Evolutionary conservation across 345 rosid species (phyloP).

Genomic region (sweet orange (Citrus sinensis)): DNA sequence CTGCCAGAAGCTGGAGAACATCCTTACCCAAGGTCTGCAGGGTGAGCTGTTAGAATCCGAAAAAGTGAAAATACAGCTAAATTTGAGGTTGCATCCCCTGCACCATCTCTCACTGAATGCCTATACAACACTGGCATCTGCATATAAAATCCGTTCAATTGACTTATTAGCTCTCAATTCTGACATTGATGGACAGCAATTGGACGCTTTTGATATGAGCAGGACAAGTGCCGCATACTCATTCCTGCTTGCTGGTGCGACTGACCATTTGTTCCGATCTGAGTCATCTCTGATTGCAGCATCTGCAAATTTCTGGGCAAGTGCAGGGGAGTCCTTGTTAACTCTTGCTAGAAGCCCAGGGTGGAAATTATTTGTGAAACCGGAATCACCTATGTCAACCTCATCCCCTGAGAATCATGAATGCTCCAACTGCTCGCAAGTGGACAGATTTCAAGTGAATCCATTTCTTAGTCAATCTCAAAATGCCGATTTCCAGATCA

Average conservation of each 20-base stretch:
- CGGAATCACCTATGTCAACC: slow-evolving; percentile 8
- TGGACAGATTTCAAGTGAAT: slow-evolving; percentile 18
- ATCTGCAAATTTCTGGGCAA: slow-evolving; percentile 59
- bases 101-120: slow-evolving; percentile 59
- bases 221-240: slow-evolving; percentile 69
- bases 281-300: slow-evolving; percentile 59
- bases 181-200: slow-evolving; percentile 17
- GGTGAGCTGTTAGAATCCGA: slow-evolving; percentile 19
- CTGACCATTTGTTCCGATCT: slow-evolving; percentile 40
- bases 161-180: slow-evolving; percentile 21
- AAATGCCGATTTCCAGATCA: slow-evolving; percentile 28
- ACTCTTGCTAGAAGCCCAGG: slow-evolving; percentile 32
- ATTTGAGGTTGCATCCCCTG: slow-evolving; percentile 48
- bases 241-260: slow-evolving; percentile 61
- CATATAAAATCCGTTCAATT: slow-evolving; percentile 50
- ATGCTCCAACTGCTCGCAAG: slow-evolving; percentile 47
- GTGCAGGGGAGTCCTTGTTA: slow-evolving; percentile 65
- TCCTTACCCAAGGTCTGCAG: slow-evolving; percentile 40
- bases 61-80: slow-evolving; percentile 21
- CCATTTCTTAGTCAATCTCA: slow-evolving; percentile 6
- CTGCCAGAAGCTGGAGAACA: slow-evolving; percentile 57
- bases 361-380: slow-evolving; percentile 26
- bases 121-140: slow-evolving; percentile 64
- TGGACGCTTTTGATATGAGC: slow-evolving; percentile 38
- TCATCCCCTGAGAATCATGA: slow-evolving; percentile 18